Conservation (phyloP, 129 eudicot species). For the Lactuca sativa region DNA sequence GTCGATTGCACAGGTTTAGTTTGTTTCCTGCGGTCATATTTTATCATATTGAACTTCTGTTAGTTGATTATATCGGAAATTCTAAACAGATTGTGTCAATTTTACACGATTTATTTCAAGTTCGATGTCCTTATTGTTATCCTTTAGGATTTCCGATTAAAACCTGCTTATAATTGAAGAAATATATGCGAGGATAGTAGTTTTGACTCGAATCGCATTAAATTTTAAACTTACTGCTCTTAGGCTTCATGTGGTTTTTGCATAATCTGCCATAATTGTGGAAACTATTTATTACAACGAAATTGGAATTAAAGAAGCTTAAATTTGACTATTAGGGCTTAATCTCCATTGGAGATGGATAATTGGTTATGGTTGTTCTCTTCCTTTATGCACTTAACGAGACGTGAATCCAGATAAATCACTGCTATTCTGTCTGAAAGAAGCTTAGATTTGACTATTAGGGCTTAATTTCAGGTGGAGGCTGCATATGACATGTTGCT, state of each 20-base stretch:
- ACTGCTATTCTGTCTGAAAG: no score
- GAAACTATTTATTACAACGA: background rate
- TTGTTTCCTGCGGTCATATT: background rate
- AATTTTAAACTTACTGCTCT: constrained; percentile 10
- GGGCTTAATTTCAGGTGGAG: constrained; percentile 58
- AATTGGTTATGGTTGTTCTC: constrained; percentile 4
- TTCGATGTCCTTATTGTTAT: background rate
- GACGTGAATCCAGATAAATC: no score
- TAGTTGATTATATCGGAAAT: background rate
- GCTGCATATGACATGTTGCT: constrained; percentile 97
- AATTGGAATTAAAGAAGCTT: background rate
- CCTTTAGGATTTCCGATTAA: background rate
- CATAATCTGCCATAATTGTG: constrained; percentile 4
- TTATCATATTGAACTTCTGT: background rate
- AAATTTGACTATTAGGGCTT: constrained; percentile 6
- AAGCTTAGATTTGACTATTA: no score
- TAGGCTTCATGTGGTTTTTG: constrained; percentile 1
- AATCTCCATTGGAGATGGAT: constrained; percentile 2
- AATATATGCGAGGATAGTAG: background rate
- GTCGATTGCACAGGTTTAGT: constrained; percentile 64
- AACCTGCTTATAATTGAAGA: background rate
- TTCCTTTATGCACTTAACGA: background rate
- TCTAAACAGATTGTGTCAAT: background rate
- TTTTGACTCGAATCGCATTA: background rate
- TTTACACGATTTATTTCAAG: background rate